A percentile compares a stretch with the other conserved stretches of the same genome.
Evolutionary conservation across 192 early-diverging fungal species (phyloP).

Genomic region (Backusella sp.): DNA sequence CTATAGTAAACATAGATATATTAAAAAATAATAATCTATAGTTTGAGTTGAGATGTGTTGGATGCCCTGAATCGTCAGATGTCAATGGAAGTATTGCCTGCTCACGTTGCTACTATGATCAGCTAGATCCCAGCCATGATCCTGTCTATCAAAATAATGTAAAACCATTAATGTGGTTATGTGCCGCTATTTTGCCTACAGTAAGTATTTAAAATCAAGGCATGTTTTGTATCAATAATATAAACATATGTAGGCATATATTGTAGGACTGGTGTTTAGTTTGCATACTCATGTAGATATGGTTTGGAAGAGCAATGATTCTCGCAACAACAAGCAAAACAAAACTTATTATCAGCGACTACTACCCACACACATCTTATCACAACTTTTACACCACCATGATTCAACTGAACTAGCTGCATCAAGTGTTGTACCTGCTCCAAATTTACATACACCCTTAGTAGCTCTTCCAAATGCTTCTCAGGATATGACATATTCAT

Average conservation of each 20-base stretch:
- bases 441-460: background rate
- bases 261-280: constrained; percentile 90
- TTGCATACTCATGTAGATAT: constrained; percentile 87
- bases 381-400: constrained; percentile 39
- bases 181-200: constrained; percentile 71
- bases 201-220: constrained; percentile 23
- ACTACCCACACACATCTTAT: constrained; percentile 47
- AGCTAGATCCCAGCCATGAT: constrained; percentile 69
- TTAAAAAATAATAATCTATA: constrained; percentile 12
- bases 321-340: constrained; percentile 20
- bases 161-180: constrained; percentile 84
- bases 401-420: background rate
- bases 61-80: constrained; percentile 38
- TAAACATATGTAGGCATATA: constrained; percentile 59
- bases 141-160: constrained; percentile 78
- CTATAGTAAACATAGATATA: background rate
- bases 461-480: background rate
- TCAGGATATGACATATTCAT: background rate
- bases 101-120: constrained; percentile 63
- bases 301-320: constrained; percentile 56
- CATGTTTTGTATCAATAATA: background rate
- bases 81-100: constrained; percentile 39
- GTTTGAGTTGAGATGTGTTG: constrained; percentile 56
- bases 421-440: background rate
- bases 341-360: constrained; percentile 46